Percentiles rank a stretch among this genome's conserved stretches.
phyloP scores from a whole-genome alignment of 306 rosid species.

The Chamaecrista fasciculata region DNA sequence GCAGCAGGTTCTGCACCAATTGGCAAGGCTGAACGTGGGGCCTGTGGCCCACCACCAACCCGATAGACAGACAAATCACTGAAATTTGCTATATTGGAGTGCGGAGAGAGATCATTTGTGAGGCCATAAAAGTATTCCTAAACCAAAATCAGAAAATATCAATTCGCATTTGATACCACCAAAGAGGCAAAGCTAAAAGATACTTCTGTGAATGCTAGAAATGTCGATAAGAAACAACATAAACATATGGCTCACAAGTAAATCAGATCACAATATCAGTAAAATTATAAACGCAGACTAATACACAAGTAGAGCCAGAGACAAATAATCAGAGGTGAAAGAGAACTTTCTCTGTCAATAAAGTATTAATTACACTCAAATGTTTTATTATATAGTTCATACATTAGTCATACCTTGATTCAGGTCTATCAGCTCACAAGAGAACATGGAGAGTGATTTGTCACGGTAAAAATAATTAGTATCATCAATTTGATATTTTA shows the following conservation, averaged over 20 bases:
- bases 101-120: constrained; percentile 86
- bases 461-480: background rate
- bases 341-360: background rate
- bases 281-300: no score
- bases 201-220: background rate
- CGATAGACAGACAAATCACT: constrained; percentile 75
- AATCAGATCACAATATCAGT: background rate
- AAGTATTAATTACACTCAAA: constrained; percentile 16
- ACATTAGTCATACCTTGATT: background rate
- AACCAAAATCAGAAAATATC: constrained; percentile 29
- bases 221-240: background rate
- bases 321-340: background rate
- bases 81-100: constrained; percentile 79
- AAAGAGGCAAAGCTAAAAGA: constrained; percentile 22
- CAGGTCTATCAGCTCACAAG: background rate
- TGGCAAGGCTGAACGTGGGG: constrained; percentile 96
- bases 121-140: constrained; percentile 98
- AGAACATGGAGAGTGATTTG: background rate
- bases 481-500: background rate
- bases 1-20: constrained; percentile 99
- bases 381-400: background rate
- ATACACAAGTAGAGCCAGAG: background rate
- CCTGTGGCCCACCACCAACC: constrained; percentile 97
- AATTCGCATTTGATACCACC: constrained; percentile 16
- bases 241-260: background rate